phyloP scores from a whole-genome alignment of 805 yeast species.

The Millerozyma miso region DNA sequence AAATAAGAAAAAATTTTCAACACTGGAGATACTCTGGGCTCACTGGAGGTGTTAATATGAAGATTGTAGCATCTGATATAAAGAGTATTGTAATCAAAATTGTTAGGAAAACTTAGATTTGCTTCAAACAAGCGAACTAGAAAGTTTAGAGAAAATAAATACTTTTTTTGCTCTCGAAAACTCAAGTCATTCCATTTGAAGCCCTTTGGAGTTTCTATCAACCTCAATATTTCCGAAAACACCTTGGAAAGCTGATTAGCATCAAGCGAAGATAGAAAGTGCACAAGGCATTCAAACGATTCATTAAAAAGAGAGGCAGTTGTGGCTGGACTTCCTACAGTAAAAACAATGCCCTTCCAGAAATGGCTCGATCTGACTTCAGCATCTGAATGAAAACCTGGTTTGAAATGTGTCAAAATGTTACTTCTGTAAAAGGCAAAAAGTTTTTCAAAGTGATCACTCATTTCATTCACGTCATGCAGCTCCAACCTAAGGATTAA shows the following conservation, averaged over 20 bases:
- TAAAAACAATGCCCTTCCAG: constrained; percentile 52
- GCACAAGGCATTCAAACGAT: constrained; percentile 31
- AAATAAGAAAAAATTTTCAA: constrained; percentile 44
- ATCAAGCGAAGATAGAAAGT: constrained; percentile 29
- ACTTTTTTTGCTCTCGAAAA: constrained; percentile 19
- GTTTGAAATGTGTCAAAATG: constrained; percentile 7
- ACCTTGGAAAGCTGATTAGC: constrained; percentile 7
- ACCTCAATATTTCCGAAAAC: constrained; percentile 12
- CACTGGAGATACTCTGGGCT: constrained; percentile 33
- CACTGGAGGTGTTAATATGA: constrained; percentile 46
- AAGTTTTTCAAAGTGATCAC: constrained; percentile 19
- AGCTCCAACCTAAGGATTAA: constrained; percentile 27
- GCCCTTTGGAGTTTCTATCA: constrained; percentile 15
- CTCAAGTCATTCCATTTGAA: constrained; percentile 7
- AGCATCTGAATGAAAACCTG: background rate
- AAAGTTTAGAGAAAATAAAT: constrained; percentile 20
- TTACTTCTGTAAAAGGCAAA: constrained; percentile 15
- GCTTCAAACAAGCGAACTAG: constrained; percentile 40
- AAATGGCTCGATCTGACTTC: constrained; percentile 29
- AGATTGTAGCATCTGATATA: constrained; percentile 51
- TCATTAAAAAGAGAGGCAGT: constrained; percentile 40
- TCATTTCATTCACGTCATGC: background rate
- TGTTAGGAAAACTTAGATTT: constrained; percentile 25
- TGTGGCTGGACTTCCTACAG: constrained; percentile 55
- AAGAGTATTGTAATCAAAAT: constrained; percentile 28